Base-by-base conservation (phyloP, 2,329 filamentous ascomycete genomes). In the Sporothrix dimorphospora region DNA sequence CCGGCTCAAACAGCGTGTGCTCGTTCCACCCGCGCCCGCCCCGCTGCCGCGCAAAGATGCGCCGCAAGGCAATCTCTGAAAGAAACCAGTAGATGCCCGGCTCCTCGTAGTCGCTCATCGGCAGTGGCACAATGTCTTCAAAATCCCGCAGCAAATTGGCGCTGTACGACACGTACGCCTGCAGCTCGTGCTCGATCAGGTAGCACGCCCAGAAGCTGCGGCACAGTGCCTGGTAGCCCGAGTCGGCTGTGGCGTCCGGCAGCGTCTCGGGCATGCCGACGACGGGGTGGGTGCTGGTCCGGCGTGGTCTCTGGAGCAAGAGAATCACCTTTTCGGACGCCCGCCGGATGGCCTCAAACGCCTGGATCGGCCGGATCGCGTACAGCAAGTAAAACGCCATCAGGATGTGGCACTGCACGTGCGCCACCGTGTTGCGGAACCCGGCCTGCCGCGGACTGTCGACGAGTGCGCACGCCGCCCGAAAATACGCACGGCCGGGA, bases 141-240 rank as follows among this genome's bases (percentile, higher is more conserved):
- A 66, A 69, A 40, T 76, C 73, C 14, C 71, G 47, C 40, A 76
- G 49, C 24, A 75, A 19, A 7, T 72, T 69, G n/a, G 74, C 73
- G 59, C 75, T 75, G 67, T 71, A 76, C 4, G 76, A 74, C 1
- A 76, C 73, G 53, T 75, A 74, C 34, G 70, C 71, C 68, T 77
- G 76, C 24, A 77, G 73, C 57, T 75, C 73, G 70, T 75, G 74
- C 69, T 77, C 76, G 21, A 76, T 71, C 16, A 77, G 70, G 38
- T 77, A 77, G 68, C 76, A 76, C 19, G 76, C 70, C 76, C 76
- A 77, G 67, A 73, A 76, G 19, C 73, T 73, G 8, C 74, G 73
- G 59, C 72, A 71, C 34, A 74, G 72, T 21, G 57, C 70, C 67
- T 76, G 71, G 19, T 72, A 69, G 42, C 6, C 72, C 2, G 55